Base-by-base conservation (phyloP, 345 rosid genomes). In the Citrus hindsii region DNA sequence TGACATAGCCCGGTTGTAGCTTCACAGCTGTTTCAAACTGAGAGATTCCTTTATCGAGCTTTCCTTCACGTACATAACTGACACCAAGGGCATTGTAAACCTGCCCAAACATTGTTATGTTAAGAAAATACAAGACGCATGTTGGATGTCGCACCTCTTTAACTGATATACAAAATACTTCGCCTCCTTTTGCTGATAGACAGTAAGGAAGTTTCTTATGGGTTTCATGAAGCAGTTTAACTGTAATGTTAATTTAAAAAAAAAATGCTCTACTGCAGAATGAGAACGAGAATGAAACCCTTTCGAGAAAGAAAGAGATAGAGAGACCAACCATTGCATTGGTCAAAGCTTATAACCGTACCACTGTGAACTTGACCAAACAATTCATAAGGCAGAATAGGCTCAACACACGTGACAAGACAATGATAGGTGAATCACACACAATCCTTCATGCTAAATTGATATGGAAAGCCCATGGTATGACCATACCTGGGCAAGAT, bases 1-100 rank as follows among this genome's bases (percentile, higher is more conserved):
- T 93, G 71, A 93, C 99, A 71, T 96, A 96, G 65, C 98, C 98
- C 0, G 98, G 98, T 73, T 93, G 98, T 74, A 93, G 77, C 88
- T 91, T 91, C 84, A 93, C 97, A 3, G 98, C 97, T 63, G 84
- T 88, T 83, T 92, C 97, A 60, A 95, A 92, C 80, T 93, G 97
- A 38, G 79, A 81, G 46, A 92, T 92, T 70, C 97, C 99, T 85
- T 90, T 96, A 46, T 96, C 99, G 7, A 91, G 87, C 79, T 93
- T 95, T 66, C 87, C 97, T 38, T 95, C 94, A 60, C 90, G 92
- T 22, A 81, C 75, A 71, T 93, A 93, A 79, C 89, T 88, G 37
- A 95, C 99, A 64, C 95, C 95, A 13, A 91, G 90, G 30, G 93
- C 95, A 77, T 87, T 87, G 75, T 85, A 83, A 27, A 87, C 95